A percentile compares a stretch with the other conserved stretches of the same genome.
Evolutionary conservation across 2,329 filamentous ascomycete genomes (phyloP).

Genomic region (Clonostachys sp.): DNA sequence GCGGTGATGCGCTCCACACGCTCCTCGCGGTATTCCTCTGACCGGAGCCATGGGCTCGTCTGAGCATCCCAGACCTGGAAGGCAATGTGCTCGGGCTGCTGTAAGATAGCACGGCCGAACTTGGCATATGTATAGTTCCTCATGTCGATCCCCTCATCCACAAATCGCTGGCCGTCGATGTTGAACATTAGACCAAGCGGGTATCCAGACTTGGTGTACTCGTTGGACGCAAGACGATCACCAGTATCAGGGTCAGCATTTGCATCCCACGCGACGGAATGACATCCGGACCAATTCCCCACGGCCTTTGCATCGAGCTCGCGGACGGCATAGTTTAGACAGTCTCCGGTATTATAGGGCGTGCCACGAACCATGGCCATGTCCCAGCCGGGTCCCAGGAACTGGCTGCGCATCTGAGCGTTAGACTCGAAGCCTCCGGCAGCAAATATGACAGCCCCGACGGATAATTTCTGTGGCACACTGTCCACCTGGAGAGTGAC

Average conservation of each 20-base stretch:
- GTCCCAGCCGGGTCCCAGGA: constrained; percentile 57
- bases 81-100: constrained; percentile 51
- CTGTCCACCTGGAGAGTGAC: constrained; percentile 20
- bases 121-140: constrained; percentile 65
- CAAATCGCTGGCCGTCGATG: constrained; percentile 51
- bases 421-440: constrained; percentile 64
- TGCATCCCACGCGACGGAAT: constrained; percentile 62
- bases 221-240: constrained; percentile 56
- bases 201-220: constrained; percentile 67
- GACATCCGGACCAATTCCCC: constrained; percentile 62
- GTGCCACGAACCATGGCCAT: constrained; percentile 57
- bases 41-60: constrained; percentile 44
- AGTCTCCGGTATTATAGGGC: constrained; percentile 59
- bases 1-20: constrained; percentile 48
- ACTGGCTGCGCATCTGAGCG: constrained; percentile 46
- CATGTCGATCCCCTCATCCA: constrained; percentile 62
- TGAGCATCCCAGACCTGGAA: constrained; percentile 62
- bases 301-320: constrained; percentile 43
- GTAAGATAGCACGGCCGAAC: constrained; percentile 57
- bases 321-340: constrained; percentile 45
- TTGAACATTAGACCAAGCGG: constrained; percentile 65
- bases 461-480: constrained; percentile 16
- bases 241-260: constrained; percentile 50
- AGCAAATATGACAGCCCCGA: constrained; percentile 43
- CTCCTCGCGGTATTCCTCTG: constrained; percentile 59